Evolutionary conservation across 2,329 filamentous ascomycete species (phyloP), one percentile per base, ranked within the genome.

Genomic region (Sporothrix mexicana): DNA sequence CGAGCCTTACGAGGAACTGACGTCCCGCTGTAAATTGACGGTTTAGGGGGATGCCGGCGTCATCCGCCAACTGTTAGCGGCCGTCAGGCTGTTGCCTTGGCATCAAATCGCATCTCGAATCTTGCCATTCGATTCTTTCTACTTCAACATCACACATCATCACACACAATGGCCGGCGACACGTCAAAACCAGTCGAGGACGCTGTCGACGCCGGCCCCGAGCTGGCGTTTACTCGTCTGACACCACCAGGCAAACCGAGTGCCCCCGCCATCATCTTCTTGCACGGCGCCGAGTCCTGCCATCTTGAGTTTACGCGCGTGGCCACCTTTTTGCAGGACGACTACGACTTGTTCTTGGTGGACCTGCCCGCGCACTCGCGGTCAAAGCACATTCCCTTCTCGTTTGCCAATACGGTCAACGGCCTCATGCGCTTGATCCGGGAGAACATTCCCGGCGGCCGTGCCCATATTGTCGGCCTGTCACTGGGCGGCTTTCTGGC

Each of bases 401-500:
- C 17, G 2, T 66, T 66, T 47, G 61, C 47, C 61, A 66, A 66
- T 41, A 47, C 69, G 7, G 10, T 61, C 69, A 9, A 20, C 3
- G 69, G 49, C 5, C 36, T 70, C n/a, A 23, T n/a, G 7, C 51
- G 41, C 1, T 23, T 70, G 8, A 49, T 70, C 53, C 4, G 15
- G 2, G 41, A 15, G 3, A 13, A 70, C 0, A 41, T 49, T 13
- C 7, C 13, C 12, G 13, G 4, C 0, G 6, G 17, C 2, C 20
- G 15, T 1, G 55, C 69, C 8, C 69, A 70, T 55, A 36, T 70
- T 30, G 69, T 61, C 55, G 69, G 69, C 2, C 8, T 70, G 6
- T 70, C 69, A 13, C 23, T 70, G 13, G 68, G 69, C 55, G 69
- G 69, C 55, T 70, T 70, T 13, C 17, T 70, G 15, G 69, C 30